Evolutionary conservation across 1,284 basidiomycete genomes (phyloP).

Genomic region (Cryptococcus sp.): DNA sequence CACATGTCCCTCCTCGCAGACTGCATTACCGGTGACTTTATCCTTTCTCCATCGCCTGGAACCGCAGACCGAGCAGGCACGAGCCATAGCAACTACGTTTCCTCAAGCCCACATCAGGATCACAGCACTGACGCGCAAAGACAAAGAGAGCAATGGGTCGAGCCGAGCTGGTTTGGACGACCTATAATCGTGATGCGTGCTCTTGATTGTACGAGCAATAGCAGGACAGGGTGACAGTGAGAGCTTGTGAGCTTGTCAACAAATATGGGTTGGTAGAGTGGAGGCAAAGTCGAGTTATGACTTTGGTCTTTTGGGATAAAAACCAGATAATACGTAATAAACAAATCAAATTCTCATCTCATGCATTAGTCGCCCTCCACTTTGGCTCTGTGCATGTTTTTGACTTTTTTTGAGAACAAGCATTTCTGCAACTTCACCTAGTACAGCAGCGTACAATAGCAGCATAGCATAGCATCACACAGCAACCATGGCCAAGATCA

Average conservation of each 20-base stretch:
- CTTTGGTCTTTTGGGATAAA: slow-evolving; percentile 20
- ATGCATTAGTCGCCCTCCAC: slow-evolving; percentile 12
- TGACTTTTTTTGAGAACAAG: too few relatives aligned
- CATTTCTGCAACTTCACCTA: too few relatives aligned
- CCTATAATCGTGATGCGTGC: too few relatives aligned
- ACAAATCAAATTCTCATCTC: slow-evolving; percentile 13
- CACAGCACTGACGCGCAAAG: too few relatives aligned
- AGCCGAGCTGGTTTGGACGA: too few relatives aligned
- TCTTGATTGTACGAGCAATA: too few relatives aligned
- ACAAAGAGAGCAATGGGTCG: too few relatives aligned
- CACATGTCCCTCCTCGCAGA: slow-evolving; percentile 53
- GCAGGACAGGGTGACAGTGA: background rate
- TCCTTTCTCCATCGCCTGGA: slow-evolving; percentile 50
- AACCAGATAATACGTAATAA: background rate
- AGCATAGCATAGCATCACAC: slow-evolving; percentile 1
- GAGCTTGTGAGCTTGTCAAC: slow-evolving; percentile 1
- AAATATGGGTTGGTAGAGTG: background rate
- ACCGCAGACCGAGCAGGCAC: slow-evolving; percentile 46
- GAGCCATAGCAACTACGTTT: slow-evolving; percentile 29
- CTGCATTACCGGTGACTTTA: slow-evolving; percentile 40
- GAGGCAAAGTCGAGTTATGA: background rate
- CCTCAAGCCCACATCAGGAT: too few relatives aligned
- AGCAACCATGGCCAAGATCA: slow-evolving; percentile 77
- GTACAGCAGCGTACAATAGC: too few relatives aligned
- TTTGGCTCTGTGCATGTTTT: too few relatives aligned